Evolutionary conservation across 495 filamentous ascomycete species (phyloP).

Genomic region (Cercophora newfieldiana): DNA sequence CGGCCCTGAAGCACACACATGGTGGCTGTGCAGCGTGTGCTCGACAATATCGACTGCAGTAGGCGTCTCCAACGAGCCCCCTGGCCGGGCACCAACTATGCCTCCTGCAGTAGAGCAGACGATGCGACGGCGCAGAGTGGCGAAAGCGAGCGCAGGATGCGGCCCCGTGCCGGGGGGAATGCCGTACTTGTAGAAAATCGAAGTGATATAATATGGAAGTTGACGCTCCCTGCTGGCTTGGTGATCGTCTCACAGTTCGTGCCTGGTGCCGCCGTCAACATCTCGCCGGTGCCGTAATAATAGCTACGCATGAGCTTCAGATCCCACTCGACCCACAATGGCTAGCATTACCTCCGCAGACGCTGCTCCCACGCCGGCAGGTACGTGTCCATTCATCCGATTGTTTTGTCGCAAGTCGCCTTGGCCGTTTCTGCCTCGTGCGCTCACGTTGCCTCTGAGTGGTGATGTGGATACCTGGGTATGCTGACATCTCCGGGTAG

Average conservation of each 20-base stretch:
- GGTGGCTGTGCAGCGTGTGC: conserved; percentile 12
- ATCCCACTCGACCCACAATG: conserved; percentile 22
- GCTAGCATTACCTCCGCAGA: conserved; percentile 18
- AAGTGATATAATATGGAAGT: conserved; percentile 19
- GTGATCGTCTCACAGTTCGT: conserved; percentile 23
- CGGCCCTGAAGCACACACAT: conserved; percentile 3
- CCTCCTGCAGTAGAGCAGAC: conserved; percentile 2
- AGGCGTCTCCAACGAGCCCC: conserved; percentile 3
- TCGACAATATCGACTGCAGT: conserved; percentile 8
- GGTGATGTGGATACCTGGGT: neutral
- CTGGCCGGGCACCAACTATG: conserved; percentile 1
- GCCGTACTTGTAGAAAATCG: neutral
- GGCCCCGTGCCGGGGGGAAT: neutral
- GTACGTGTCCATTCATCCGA: conserved; percentile 18
- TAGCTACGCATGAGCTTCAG: conserved; percentile 18
- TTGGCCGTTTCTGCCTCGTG: neutral
- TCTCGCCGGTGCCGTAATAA: conserved; percentile 5
- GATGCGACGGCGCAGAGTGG: conserved; percentile 7
- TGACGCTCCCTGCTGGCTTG: conserved; percentile 9
- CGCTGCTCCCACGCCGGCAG: conserved; percentile 12
- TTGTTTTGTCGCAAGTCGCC: neutral
- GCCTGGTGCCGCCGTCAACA: conserved; percentile 9
- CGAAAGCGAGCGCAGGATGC: neutral
- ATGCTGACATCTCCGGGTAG: conserved; percentile 16
- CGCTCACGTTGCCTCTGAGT: neutral